Conservation (phyloP, 2,329 filamentous ascomycete species). For the Calonectria pteridis region DNA sequence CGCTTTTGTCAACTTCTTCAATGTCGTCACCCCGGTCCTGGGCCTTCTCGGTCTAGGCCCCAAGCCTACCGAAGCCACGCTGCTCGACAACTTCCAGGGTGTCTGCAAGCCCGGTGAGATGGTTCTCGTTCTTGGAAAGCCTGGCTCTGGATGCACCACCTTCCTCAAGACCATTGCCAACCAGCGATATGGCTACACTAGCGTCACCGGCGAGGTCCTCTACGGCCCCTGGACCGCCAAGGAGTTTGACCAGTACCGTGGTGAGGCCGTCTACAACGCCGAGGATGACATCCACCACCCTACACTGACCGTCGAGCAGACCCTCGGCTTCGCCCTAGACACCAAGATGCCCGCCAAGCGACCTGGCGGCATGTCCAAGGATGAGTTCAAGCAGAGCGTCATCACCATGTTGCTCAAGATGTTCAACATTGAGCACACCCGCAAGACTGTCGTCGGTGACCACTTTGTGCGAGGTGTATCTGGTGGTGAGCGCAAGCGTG, state of each 20-base stretch:
- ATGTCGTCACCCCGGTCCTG: slow-evolving; percentile 75
- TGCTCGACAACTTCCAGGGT: slow-evolving; percentile 79
- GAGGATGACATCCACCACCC: slow-evolving; percentile 88
- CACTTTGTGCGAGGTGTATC: slow-evolving; percentile 82
- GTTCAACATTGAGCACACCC: slow-evolving; percentile 94
- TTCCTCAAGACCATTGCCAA: slow-evolving; percentile 78
- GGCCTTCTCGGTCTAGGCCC: slow-evolving; percentile 73
- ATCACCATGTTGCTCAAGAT: slow-evolving; percentile 83
- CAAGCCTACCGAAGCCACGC: slow-evolving; percentile 78
- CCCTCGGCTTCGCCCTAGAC: slow-evolving; percentile 85
- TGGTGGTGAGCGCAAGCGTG: slow-evolving; percentile 79
- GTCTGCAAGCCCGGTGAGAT: slow-evolving; percentile 86
- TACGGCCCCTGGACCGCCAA: slow-evolving; percentile 81
- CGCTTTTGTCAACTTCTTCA: slow-evolving; percentile 81
- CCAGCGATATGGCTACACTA: slow-evolving; percentile 69
- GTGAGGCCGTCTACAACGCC: slow-evolving; percentile 84
- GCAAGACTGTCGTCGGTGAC: slow-evolving; percentile 87
- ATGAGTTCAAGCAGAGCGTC: slow-evolving; percentile 82
- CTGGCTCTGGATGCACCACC: slow-evolving; percentile 79
- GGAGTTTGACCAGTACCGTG: slow-evolving; percentile 81
- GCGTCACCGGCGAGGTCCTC: slow-evolving; percentile 75
- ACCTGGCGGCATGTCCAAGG: slow-evolving; percentile 78
- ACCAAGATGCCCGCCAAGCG: slow-evolving; percentile 87
- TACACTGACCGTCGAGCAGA: slow-evolving; percentile 89
- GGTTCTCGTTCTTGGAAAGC: slow-evolving; percentile 84